These are phyloP conservation scores for Fusarium lateritium DNA, from an alignment of 2,329 filamentous ascomycete genomes.

Conservation along the genomic window DNA sequence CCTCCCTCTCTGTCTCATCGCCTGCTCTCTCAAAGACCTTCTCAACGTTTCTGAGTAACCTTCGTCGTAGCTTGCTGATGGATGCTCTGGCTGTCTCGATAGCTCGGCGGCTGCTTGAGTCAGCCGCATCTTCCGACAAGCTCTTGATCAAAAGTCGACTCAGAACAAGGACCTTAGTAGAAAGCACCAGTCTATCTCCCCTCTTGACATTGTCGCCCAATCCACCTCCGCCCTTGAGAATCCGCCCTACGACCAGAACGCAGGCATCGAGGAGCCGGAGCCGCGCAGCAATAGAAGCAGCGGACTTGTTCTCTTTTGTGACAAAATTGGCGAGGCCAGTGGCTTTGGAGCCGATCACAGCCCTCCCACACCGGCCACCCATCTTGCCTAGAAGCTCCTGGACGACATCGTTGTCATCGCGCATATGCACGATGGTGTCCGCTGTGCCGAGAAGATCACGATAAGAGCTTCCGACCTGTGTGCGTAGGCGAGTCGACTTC, in stretches of 20 bases:
- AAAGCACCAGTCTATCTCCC: conserved; percentile 68
- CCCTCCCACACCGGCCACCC: conserved; percentile 82
- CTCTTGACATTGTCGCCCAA: conserved; percentile 52
- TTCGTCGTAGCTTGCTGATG: conserved; percentile 72
- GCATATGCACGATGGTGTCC: conserved; percentile 94
- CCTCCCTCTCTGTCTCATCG: conserved; percentile 62
- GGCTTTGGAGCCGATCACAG: conserved; percentile 76
- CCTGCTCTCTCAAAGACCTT: conserved; percentile 76
- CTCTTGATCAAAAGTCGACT: conserved; percentile 82
- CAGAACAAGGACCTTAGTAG: conserved; percentile 81
- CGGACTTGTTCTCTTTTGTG: conserved; percentile 47
- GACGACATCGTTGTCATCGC: conserved; percentile 79
- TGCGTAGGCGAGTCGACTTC: conserved; percentile 73
- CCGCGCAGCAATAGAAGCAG: conserved; percentile 57
- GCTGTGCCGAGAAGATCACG: conserved; percentile 92
- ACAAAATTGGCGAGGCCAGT: conserved; percentile 67
- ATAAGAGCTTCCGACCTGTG: conserved; percentile 79
- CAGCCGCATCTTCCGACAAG: conserved; percentile 67
- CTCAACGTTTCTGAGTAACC: conserved; percentile 77
- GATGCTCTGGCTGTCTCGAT: conserved; percentile 76
- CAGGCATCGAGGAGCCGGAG: conserved; percentile 68
- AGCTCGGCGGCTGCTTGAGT: conserved; percentile 53
- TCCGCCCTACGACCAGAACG: conserved; percentile 62
- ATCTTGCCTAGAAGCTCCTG: conserved; percentile 80
- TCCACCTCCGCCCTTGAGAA: conserved; percentile 61